phyloP scores from a whole-genome alignment of 805 yeast genomes.

The Lachancea meyersii region DNA sequence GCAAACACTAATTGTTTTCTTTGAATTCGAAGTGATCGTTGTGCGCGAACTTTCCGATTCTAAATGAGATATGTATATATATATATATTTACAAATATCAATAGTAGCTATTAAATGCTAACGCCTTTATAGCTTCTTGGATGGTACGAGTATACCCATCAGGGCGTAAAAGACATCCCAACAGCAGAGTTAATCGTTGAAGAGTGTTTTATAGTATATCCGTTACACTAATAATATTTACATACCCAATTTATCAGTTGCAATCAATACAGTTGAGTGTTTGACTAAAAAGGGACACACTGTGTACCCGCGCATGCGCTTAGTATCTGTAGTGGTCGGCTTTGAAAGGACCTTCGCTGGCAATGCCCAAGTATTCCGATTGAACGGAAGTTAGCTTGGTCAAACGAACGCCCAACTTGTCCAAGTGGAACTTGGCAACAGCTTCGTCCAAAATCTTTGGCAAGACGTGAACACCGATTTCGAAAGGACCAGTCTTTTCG shows the following conservation, averaged over 20 bases:
- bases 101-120: too few relatives aligned
- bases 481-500: constrained; percentile 85
- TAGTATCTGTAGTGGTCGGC: constrained; percentile 97
- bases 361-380: constrained; percentile 90
- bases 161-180: too few relatives aligned
- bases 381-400: constrained; percentile 70
- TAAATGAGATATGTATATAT: too few relatives aligned
- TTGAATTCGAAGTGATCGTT: too few relatives aligned
- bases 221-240: constrained; percentile 8
- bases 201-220: constrained; percentile 16
- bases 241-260: constrained; percentile 8
- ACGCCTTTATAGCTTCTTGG: too few relatives aligned
- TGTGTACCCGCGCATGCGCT: constrained; percentile 15
- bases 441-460: constrained; percentile 99
- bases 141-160: too few relatives aligned
- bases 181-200: constrained; percentile 20
- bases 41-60: too few relatives aligned
- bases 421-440: constrained; percentile 95
- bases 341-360: constrained; percentile 94
- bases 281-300: constrained; percentile 9
- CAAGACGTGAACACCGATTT: constrained; percentile 86
- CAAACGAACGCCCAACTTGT: constrained; percentile 86
- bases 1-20: too few relatives aligned
- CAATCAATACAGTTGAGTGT: constrained; percentile 17
- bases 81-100: too few relatives aligned